Evolutionary conservation across 1,284 basidiomycete species (phyloP), one percentile per base, ranked within the genome.

Genomic region (Coriolopsis trogii): DNA sequence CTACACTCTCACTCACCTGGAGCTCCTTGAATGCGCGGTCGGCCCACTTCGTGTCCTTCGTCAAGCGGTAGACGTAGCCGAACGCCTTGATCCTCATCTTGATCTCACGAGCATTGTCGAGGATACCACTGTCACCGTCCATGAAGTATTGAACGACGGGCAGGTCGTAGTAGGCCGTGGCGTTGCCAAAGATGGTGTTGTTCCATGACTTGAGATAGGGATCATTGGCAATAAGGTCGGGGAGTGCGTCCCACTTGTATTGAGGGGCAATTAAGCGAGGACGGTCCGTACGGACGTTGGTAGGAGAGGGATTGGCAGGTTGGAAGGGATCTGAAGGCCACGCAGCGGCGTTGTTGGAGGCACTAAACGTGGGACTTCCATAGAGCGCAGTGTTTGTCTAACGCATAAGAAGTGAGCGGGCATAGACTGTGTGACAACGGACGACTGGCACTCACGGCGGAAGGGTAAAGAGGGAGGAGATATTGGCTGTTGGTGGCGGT

Each of bases 21-120:
- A 98, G 74, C 73, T 99, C 96, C 30, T 68, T 67, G 86, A 86
- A 98, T 16, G 88, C 79, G 51, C 94, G 83, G 66, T 97, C 90
- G 26, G 87, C 85, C 87, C 90, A 95, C 64, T 81, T 84, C 23
- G 90, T 92, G 70, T 98, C 88, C 59, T 93, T 92, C 44, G 93
- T 90, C 80, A 98, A 84, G 51, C 86, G 85, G 70, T 91, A 98
- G 21, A 81, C 94, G 67, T 98, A 99, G 1, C 87, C 85, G 71
- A 93, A 97, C 30, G 93, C 91, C 75, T 98, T 98, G 70, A 98
- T 76, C 54, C 92, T 82, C 73, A 87, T 79, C 73, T 99, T 98
- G 64, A 97, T 79, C 68, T 91, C 83, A 62, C 97, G 89, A 24
- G 94, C 87, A 60, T 89, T 85, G 68, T 99, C 97, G 47, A 99